These are phyloP conservation scores for Starmera caribaea DNA, from an alignment of 805 yeast genomes.

Conservation along the genomic window DNA sequence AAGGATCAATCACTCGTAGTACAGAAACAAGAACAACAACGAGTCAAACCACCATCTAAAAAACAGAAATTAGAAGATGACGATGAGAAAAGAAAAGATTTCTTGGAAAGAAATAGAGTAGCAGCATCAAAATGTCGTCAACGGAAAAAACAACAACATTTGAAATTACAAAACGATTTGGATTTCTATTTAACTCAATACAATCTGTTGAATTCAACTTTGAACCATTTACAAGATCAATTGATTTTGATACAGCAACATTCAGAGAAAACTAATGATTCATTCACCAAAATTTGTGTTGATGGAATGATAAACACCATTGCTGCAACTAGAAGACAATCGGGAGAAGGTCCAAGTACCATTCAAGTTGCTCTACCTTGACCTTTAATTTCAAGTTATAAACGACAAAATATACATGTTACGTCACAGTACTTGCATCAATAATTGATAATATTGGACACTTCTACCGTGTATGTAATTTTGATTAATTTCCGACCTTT, in stretches of 20 bases:
- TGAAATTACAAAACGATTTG: slow-evolving; percentile 73
- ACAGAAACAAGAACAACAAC: slow-evolving; percentile 3
- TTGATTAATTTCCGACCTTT: too few relatives aligned
- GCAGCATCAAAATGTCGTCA: slow-evolving; percentile 96
- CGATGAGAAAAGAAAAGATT: slow-evolving; percentile 70
- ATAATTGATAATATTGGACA: too few relatives aligned
- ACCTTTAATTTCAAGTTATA: too few relatives aligned
- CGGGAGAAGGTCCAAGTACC: too few relatives aligned
- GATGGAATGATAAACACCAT: too few relatives aligned
- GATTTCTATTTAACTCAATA: slow-evolving; percentile 63
- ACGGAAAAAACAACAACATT: slow-evolving; percentile 82
- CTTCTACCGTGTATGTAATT: too few relatives aligned
- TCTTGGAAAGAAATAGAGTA: slow-evolving; percentile 81
- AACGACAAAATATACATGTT: too few relatives aligned
- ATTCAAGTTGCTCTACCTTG: too few relatives aligned
- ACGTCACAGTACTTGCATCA: too few relatives aligned
- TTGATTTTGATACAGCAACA: slow-evolving; percentile 35
- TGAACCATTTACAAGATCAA: slow-evolving; percentile 49
- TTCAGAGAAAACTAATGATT: too few relatives aligned
- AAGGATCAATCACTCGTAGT: background rate
- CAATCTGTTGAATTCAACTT: slow-evolving; percentile 50
- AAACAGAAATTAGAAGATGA: slow-evolving; percentile 27
- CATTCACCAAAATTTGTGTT: too few relatives aligned
- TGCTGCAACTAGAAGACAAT: too few relatives aligned
- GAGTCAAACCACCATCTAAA: background rate